Evolutionary conservation across 257 asterid genomes (phyloP), one percentile per base, ranked within the genome.

Genomic region (Jacaranda mimosifolia): DNA sequence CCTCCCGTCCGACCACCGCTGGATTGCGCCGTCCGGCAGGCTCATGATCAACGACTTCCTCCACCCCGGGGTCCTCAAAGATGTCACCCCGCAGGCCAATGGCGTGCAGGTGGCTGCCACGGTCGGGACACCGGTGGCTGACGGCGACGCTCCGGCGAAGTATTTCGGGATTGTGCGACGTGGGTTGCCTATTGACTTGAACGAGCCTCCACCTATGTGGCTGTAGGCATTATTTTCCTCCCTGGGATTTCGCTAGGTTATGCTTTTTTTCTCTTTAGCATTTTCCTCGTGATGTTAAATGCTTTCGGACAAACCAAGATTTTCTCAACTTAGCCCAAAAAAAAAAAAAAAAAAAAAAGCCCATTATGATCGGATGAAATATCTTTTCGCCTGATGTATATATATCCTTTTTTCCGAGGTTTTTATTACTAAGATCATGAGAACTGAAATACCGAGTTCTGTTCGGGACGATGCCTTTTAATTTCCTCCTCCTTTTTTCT

Each of bases 181-280:
- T 46, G 99, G 99, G 67, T 66, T 94, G 85, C 88, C 97, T 51
- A 89, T 94, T 6, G 99, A 94, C 83, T 77, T 94, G 88, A 94
- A 94, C 81, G 96, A 94, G 85, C 99, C 99, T 6, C 98, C 99
- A 35, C 98, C 98, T 45, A 13, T 91, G 85, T 92, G 97, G 97
- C 79, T 92, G 88, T 89, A 82, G 85, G 59, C 42, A 12, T 19
- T 74, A 18, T 51, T 46, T 63, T 51, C 32, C 15, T 0, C 26
- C 63, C 63, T 70, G 57, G 12, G 49, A 7, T 45, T 57, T 53
- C 74, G n/a, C 64, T 13, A 14, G 40, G 73, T 76, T 66, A 12
- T 38, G 70, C 38, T 32, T 42, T 40, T 19, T 62, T 26, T 80
- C 51, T 42, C 19, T 68, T 14, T 75, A 71, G 75, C 74, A 46